Evolutionary conservation across 352 stramenopile species (phyloP).

Genomic region (Phytophthora brassicae): DNA sequence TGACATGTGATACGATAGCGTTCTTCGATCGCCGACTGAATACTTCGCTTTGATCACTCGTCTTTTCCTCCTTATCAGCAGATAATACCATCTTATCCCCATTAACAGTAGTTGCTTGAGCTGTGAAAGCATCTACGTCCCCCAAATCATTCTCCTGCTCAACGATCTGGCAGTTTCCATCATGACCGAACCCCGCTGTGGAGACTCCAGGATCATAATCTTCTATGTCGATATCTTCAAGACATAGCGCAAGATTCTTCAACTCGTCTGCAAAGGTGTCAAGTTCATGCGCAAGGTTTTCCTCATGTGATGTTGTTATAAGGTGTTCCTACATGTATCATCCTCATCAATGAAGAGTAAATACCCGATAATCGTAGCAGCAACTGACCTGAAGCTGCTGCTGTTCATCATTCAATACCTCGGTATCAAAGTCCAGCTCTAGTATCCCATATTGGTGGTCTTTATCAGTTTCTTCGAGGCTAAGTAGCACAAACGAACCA

Average conservation of each 20-base stretch:
- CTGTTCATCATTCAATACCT: neutral
- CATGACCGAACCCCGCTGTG: neutral
- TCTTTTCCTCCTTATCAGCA: neutral
- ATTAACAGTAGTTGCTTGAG: neutral
- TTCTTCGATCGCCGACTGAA: conserved; percentile 24
- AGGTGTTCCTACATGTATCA: conserved; percentile 1
- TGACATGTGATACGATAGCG: conserved; percentile 22
- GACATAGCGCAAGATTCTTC: conserved; percentile 20
- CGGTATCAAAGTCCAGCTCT: neutral
- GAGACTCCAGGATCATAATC: neutral
- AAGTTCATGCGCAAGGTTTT: conserved; percentile 29
- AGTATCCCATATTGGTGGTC: neutral
- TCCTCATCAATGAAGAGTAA: neutral
- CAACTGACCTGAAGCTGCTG: conserved; percentile 9
- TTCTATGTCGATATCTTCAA: neutral
- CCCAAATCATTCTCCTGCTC: neutral
- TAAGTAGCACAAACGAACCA: neutral
- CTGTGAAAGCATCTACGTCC: neutral
- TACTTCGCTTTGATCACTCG: neutral
- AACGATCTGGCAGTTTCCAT: neutral
- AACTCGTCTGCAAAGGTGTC: conserved; percentile 32
- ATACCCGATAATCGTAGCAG: neutral
- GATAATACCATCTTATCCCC: neutral
- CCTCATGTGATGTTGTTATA: neutral
- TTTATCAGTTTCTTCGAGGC: neutral